A percentile compares a stretch with the other conserved stretches of the same genome.
phyloP scores from a whole-genome alignment of 495 filamentous ascomycete genomes.

The Tuber melanosporum region DNA sequence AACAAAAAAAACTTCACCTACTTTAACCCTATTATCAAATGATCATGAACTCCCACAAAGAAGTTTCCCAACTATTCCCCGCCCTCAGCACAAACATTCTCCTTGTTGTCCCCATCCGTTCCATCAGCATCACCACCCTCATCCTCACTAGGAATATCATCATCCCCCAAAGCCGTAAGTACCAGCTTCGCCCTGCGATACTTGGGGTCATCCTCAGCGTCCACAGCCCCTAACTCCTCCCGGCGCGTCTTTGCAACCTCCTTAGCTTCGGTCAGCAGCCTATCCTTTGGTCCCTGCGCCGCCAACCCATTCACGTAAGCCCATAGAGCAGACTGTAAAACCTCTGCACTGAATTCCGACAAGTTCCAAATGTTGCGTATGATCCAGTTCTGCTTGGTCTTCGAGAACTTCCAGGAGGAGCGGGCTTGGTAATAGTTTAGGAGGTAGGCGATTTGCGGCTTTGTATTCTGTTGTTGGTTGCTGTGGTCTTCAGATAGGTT shows the following conservation, averaged over 20 bases:
- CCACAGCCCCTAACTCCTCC: slow-evolving; percentile 24
- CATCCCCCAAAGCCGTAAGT: slow-evolving; percentile 36
- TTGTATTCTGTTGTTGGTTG: slow-evolving; percentile 7
- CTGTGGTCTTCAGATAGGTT: slow-evolving; percentile 19
- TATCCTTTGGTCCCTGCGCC: slow-evolving; percentile 30
- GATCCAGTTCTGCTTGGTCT: slow-evolving; percentile 42
- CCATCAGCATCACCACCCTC: slow-evolving; percentile 23
- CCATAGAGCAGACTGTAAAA: slow-evolving; percentile 21
- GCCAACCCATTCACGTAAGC: slow-evolving; percentile 32
- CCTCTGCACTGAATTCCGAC: slow-evolving; percentile 18
- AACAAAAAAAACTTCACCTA: background rate
- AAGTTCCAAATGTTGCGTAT: slow-evolving; percentile 33
- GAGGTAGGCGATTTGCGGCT: slow-evolving; percentile 30
- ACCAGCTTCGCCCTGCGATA: slow-evolving; percentile 41
- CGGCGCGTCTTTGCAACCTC: slow-evolving; percentile 25
- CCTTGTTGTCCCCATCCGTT: slow-evolving; percentile 16
- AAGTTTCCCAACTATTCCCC: background rate
- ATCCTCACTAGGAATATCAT: slow-evolving; percentile 8
- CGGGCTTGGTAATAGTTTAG: slow-evolving; percentile 25
- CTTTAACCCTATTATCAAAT: background rate
- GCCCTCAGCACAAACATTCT: slow-evolving; percentile 8
- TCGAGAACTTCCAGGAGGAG: slow-evolving; percentile 37
- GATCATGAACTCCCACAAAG: background rate
- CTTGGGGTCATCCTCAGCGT: slow-evolving; percentile 9
- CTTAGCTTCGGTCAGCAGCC: slow-evolving; percentile 35